Percentiles rank a stretch among this genome's conserved stretches.
phyloP scores from a whole-genome alignment of 2,329 filamentous ascomycete genomes.

The Colletotrichum spaethianum region DNA sequence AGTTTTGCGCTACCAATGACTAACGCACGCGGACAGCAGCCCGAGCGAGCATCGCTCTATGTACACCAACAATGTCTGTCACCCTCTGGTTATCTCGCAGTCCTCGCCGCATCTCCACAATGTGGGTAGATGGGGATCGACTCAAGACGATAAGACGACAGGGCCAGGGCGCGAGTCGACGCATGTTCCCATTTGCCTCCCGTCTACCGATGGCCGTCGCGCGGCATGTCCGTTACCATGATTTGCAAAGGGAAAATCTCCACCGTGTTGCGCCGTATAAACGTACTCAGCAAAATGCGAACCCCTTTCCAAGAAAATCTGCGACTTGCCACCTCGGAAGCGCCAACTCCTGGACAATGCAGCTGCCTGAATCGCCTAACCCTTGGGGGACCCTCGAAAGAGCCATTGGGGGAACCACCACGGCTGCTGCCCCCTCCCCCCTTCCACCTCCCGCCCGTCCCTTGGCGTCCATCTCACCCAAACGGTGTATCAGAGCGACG shows the following conservation, averaged over 20 bases:
- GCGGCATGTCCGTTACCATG: background rate
- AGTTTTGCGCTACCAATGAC: background rate
- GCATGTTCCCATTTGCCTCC: background rate
- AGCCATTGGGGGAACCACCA: background rate
- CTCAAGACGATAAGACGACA: background rate
- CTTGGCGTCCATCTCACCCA: constrained; percentile 3
- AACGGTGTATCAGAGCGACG: constrained; percentile 12
- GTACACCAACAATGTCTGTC: background rate
- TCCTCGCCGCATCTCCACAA: background rate
- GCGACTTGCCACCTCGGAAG: constrained; percentile 14
- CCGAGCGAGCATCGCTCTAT: background rate
- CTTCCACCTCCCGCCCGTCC: constrained; percentile 11
- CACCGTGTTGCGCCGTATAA: background rate
- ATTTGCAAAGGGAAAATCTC: background rate
- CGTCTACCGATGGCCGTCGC: background rate
- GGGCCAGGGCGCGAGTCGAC: background rate
- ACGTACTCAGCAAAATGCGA: background rate
- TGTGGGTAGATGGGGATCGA: background rate
- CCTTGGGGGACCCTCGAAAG: background rate
- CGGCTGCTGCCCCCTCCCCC: background rate
- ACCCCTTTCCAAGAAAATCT: background rate
- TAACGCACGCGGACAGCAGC: background rate
- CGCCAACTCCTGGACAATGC: constrained; percentile 25
- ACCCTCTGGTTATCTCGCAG: background rate
- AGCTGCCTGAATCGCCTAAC: constrained; percentile 23